Base-by-base conservation (phyloP, 495 filamentous ascomycete genomes). In the Lepraria neglecta region DNA sequence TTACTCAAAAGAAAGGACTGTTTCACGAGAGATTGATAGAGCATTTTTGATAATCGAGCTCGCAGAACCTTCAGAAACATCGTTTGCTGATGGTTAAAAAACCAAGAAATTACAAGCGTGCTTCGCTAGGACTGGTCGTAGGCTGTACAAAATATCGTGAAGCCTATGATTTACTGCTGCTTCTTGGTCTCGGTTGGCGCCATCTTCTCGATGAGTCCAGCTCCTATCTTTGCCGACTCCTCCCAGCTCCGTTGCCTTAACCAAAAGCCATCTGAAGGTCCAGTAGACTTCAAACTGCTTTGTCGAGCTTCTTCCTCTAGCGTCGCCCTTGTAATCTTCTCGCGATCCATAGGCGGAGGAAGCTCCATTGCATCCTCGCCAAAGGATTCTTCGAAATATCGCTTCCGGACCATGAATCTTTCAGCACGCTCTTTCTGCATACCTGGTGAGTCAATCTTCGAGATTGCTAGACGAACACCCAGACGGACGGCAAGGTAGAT, bases 391-490 rank as follows among this genome's bases (percentile, higher is more conserved):
- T 90, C 82, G 6, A 92, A 76, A 52, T 87, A 82, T 62, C 82
- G 78, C 74, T 88, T 90, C 35, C 89, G 83, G 68, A 92, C 78
- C 43, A 82, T 64, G 67, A 86, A 96, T 27, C 87, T 76, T 69
- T 94, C 88, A 0, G 82, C 77, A 5, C 87, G 81, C 73, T 94
- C 91, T 71, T 91, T 90, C 66, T 88, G 84, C 45, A 92, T 73
- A 19, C 92, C 91, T 0, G 91, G 89, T 6, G 83, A 87, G 66
- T 97, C 92, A 24, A 97, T 77, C 69, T 91, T 90, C n/a, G 72
- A 71, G 64, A 97, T 81, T 9, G 84, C 84, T 24, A 80, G 74
- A 33, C 84, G 80, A 1, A 96, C 87, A 0, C 75, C 81, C 61
- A 87, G 82, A 60, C 90, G 83, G 0, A 87, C 79, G 3, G 82